Base-by-base conservation (phyloP, 768 basidiomycete genomes). In the Pleurotus sapidus region DNA sequence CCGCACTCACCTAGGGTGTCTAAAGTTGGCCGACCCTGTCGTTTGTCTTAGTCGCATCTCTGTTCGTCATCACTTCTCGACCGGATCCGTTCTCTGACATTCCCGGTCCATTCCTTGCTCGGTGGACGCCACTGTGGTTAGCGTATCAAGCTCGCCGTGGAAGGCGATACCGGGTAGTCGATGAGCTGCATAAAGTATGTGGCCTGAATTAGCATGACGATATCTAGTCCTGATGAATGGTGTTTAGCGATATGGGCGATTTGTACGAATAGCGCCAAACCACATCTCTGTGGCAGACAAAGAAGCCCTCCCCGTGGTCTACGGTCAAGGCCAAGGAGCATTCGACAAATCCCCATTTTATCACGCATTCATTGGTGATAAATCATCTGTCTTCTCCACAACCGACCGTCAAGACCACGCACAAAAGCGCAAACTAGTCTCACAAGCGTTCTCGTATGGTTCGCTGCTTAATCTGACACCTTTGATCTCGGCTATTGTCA, bases 331-430 rank as follows among this genome's bases (percentile, higher is more conserved):
- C 18, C 45, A 42, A 30, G 47, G 42, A 4, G 65, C 71, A 4
- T 65, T 69, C 39, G 53, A 60, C 12, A 72, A 73, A 57, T 67
- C 70, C n/a, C 42, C 60, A 9, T 73, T 69, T 60, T 72, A 73
- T 56, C 54, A 64, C 46, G 66, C 70, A 1, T 73, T 73, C 57
- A 60, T 68, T 8, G 51, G 61, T 15, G 63, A 61, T n/a, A 63
- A 65, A 24, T 57, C 70, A 3, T 69, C 67, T 6, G 62, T 72
- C 6, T 72, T 73, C 57, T 65, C 63, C 38, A 69, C 72, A 0
- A 59, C 58, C 34, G 65, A 70, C 58, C 67, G 68, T 17, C 46
- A 63, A 8, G 68, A 65, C 25, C 72, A 73, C 57, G 60, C 70
- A 9, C 49, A 49, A n/a, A 71, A 70, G 56, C 63, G 72, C 14